A percentile compares a stretch with the other conserved stretches of the same genome.
These are phyloP conservation scores for Aspergillus versicolor DNA, from an alignment of 2,329 filamentous ascomycete species.

Conservation along the genomic window DNA sequence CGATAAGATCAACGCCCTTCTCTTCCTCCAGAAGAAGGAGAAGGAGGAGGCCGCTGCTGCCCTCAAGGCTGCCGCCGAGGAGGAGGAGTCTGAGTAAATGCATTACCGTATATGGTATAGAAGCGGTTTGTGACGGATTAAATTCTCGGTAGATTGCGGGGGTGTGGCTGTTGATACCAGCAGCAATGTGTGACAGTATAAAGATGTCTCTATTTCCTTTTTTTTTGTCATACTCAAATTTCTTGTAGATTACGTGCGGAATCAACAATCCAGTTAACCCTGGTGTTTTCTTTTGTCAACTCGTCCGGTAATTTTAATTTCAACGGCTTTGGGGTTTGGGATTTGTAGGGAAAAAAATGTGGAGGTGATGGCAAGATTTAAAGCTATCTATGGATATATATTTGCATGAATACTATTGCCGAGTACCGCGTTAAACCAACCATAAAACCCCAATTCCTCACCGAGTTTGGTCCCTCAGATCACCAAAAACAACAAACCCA, in stretches of 20 bases:
- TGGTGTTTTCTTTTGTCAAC: slow-evolving; percentile 27
- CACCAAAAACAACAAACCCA: no score
- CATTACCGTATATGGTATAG: not conserved
- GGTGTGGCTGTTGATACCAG: not conserved
- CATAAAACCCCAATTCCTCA: no score
- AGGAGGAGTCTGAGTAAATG: slow-evolving; percentile 35
- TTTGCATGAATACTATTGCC: no score
- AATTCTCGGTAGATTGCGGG: not conserved
- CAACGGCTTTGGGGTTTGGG: not conserved
- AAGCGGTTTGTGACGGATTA: not conserved
- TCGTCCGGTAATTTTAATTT: not conserved
- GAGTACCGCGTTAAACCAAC: no score
- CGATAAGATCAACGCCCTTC: slow-evolving; percentile 55
- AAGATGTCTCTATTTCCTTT: slow-evolving; percentile 12
- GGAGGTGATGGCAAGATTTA: no score
- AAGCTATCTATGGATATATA: no score
- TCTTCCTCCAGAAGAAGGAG: slow-evolving; percentile 48
- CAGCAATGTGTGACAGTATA: slow-evolving; percentile 18
- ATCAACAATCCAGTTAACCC: slow-evolving; percentile 29
- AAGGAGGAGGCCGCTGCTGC: slow-evolving; percentile 45
- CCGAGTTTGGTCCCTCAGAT: no score
- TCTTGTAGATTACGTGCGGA: slow-evolving; percentile 37
- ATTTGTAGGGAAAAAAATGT: no score
- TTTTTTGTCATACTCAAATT: slow-evolving; percentile 32
- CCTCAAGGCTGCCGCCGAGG: slow-evolving; percentile 30